A percentile compares a stretch with the other conserved stretches of the same genome.
Evolutionary conservation across 2,329 filamentous ascomycete genomes (phyloP).

Genomic region (Xylaria sp.): DNA sequence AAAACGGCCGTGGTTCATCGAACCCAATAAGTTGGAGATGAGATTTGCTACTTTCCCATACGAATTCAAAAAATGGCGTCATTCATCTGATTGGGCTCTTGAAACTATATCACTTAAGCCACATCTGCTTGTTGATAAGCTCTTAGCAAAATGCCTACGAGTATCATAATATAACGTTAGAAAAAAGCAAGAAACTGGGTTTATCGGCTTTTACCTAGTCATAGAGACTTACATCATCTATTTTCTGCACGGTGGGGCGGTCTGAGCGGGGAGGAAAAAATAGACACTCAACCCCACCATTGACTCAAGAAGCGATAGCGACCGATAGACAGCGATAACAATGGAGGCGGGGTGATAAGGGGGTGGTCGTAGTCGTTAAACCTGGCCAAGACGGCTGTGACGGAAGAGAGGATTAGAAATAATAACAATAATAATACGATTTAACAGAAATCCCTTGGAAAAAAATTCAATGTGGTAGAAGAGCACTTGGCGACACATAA

Average conservation of each 20-base stretch:
- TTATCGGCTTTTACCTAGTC: too few relatives aligned
- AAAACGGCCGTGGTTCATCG: not conserved
- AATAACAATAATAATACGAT: not conserved
- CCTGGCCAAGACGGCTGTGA: not conserved
- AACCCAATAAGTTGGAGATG: not conserved
- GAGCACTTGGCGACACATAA: constrained; percentile 21
- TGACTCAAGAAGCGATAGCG: constrained; percentile 14
- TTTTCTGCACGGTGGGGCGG: constrained; percentile 31
- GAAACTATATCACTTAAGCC: not conserved
- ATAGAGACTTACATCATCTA: not conserved
- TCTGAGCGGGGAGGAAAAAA: constrained; percentile 24
- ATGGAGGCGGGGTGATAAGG: constrained; percentile 39
- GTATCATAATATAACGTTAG: not conserved
- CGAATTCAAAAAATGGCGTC: not conserved
- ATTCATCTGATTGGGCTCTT: not conserved
- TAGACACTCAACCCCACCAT: constrained; percentile 31
- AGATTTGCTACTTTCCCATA: not conserved
- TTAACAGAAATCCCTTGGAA: not conserved
- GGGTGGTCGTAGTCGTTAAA: constrained; percentile 29
- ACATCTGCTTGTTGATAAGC: not conserved
- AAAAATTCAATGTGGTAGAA: not conserved
- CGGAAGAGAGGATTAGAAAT: not conserved
- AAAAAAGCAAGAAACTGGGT: constrained; percentile 3
- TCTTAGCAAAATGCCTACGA: not conserved
- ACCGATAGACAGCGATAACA: constrained; percentile 34